Percentiles rank a stretch among this genome's conserved stretches.
Conservation (phyloP, 2,329 filamentous ascomycete species). For the Ophiostoma populinum region DNA sequence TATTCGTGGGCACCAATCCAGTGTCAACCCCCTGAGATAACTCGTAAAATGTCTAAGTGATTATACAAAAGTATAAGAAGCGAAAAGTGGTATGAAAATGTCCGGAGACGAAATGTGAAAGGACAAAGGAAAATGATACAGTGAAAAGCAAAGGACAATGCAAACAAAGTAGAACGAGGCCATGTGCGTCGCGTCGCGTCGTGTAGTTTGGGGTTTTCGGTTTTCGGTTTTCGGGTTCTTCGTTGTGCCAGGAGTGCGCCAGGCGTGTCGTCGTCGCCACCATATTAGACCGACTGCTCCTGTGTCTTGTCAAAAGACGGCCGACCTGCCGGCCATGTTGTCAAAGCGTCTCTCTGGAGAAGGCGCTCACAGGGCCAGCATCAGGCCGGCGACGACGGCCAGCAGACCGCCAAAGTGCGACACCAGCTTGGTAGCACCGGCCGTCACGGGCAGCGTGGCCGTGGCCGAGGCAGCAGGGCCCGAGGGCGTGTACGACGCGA, state of each 20-base stretch:
- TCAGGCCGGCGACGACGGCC: conserved; percentile 4
- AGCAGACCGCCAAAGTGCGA: conserved; percentile 1
- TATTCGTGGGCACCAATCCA: too few relatives aligned
- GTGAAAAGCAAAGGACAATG: not conserved
- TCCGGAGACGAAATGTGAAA: not conserved
- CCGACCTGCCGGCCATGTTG: too few relatives aligned
- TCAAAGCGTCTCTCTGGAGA: not conserved
- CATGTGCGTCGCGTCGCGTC: not conserved
- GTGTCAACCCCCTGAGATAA: too few relatives aligned
- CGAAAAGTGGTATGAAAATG: conserved; percentile 2
- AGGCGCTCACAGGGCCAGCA: conserved; percentile 6
- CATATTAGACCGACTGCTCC: not conserved
- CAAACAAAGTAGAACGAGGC: not conserved
- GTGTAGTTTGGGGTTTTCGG: too few relatives aligned
- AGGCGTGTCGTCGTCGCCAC: too few relatives aligned
- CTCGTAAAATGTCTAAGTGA: conserved; percentile 1
- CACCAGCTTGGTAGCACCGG: conserved; percentile 4
- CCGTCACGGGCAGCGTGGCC: conserved; percentile 6
- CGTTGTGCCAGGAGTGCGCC: not conserved
- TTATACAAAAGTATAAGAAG: conserved; percentile 3
- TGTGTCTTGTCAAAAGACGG: not conserved
- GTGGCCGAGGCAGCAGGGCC: not conserved
- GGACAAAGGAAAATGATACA: conserved; percentile 2
- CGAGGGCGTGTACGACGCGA: not conserved
- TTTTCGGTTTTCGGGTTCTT: too few relatives aligned